Percentiles rank a stretch among this genome's conserved stretches.
Evolutionary conservation across 2,329 filamentous ascomycete species (phyloP).

Genomic region (Neonectria punicea): DNA sequence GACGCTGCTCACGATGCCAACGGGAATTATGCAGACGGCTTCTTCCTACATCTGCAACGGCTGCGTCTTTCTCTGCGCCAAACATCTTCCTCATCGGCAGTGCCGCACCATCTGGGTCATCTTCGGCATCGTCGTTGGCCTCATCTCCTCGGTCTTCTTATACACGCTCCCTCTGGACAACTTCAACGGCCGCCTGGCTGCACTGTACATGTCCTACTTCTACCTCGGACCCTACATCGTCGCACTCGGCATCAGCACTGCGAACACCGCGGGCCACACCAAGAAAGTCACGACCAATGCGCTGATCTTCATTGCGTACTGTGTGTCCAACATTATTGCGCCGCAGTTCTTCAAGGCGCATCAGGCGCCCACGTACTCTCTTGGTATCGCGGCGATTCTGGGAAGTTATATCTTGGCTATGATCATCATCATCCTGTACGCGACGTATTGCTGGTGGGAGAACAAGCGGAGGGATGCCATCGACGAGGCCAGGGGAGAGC

Average conservation of each 20-base stretch:
- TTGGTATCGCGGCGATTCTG: conserved; percentile 30
- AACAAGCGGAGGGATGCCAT: conserved; percentile 43
- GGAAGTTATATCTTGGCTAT: conserved; percentile 40
- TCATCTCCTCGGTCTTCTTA: conserved; percentile 44
- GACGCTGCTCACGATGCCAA: conserved; percentile 46
- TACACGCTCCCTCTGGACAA: conserved; percentile 43
- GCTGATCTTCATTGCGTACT: conserved; percentile 58
- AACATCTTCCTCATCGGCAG: conserved; percentile 29
- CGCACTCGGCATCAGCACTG: conserved; percentile 26
- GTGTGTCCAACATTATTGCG: conserved; percentile 52
- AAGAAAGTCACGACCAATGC: conserved; percentile 57
- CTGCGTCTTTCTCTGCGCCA: conserved; percentile 45
- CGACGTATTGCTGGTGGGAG: conserved; percentile 44
- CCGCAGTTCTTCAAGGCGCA: conserved; percentile 52
- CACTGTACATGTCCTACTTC: conserved; percentile 48
- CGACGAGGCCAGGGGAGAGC: conserved; percentile 18
- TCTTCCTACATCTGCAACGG: conserved; percentile 52
- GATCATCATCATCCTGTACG: conserved; percentile 45
- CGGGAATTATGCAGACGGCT: conserved; percentile 45
- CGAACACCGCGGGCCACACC: conserved; percentile 51
- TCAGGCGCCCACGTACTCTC: conserved; percentile 47
- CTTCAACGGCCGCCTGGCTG: conserved; percentile 43
- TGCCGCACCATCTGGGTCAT: conserved; percentile 30
- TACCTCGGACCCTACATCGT: conserved; percentile 46
- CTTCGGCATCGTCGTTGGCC: conserved; percentile 34